phyloP scores from a whole-genome alignment of 371 early-diverging fungal species.

The Smittium mucronatum region DNA sequence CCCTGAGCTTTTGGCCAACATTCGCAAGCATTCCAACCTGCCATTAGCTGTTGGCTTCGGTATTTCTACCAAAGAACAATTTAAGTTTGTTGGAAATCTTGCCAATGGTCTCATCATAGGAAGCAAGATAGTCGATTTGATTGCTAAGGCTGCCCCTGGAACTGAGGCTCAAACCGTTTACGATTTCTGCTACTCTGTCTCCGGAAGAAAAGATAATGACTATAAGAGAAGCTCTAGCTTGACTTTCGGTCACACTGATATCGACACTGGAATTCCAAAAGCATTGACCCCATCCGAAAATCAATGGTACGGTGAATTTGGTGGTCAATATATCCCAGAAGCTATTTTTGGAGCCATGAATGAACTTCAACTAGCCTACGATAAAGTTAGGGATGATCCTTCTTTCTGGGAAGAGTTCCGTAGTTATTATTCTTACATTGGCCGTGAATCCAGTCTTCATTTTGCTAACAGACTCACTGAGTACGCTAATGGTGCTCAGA shows the following conservation, averaged over 20 bases:
- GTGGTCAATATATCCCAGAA: slow-evolving; percentile 94
- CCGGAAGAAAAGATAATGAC: slow-evolving; percentile 36
- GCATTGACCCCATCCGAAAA: slow-evolving; percentile 29
- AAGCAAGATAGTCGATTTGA: slow-evolving; percentile 67
- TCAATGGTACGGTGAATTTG: slow-evolving; percentile 84
- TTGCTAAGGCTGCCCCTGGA: slow-evolving; percentile 44
- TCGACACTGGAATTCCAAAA: slow-evolving; percentile 11
- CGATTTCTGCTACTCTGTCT: slow-evolving; percentile 45
- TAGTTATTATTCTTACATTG: slow-evolving; percentile 80
- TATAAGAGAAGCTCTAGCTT: slow-evolving; percentile 29
- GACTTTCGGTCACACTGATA: slow-evolving; percentile 28
- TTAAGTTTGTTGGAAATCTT: slow-evolving; percentile 61
- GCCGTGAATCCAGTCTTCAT: slow-evolving; percentile 79
- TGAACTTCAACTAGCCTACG: slow-evolving; percentile 74
- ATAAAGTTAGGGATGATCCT: slow-evolving; percentile 68
- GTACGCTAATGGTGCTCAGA: slow-evolving; percentile 64
- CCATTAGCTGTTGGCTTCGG: slow-evolving; percentile 96
- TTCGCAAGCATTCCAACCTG: slow-evolving; percentile 57
- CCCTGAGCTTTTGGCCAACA: slow-evolving; percentile 52
- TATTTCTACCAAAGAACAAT: slow-evolving; percentile 79
- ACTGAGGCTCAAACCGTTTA: slow-evolving; percentile 41
- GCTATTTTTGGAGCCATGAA: slow-evolving; percentile 82
- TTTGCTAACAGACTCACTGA: slow-evolving; percentile 72
- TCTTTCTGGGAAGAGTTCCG: slow-evolving; percentile 80
- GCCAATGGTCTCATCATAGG: slow-evolving; percentile 94